Base-by-base conservation (phyloP, 2,329 filamentous ascomycete species). In the Trichoderma sp. region DNA sequence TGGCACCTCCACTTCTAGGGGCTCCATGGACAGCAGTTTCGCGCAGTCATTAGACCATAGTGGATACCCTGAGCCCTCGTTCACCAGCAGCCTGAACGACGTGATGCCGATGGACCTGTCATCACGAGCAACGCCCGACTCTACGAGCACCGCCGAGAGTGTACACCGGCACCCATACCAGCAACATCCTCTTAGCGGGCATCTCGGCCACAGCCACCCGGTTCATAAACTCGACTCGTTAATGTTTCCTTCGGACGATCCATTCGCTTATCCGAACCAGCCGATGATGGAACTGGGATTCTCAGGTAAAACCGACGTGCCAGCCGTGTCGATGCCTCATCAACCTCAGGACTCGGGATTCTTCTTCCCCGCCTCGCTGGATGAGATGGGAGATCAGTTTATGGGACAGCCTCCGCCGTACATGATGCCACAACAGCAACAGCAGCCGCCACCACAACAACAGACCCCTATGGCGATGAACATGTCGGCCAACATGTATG, bases 241-340 rank as follows among this genome's bases (percentile, higher is more conserved):
- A 82, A 94, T 95, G 91, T 95, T 95, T 77, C 91, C 92, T 1
- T 91, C 92, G 0, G 87, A 88, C 39, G 92, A 95, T 76, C 92
- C 93, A 0, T 92, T 95, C 74, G 91, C 91, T 0, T 96, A 95
- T 76, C 92, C 92, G 0, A 93, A 91, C 76, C 92, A 93, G 74
- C 90, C 92, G 0, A 88, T 92, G 83, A 90, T 91, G 83, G 85
- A 88, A 75, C 83, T 88, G 53, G 85, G 85, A 11, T 83, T 80
- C 75, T 80, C 81, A 30, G 75, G 77, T 32, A 80, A 80, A 73
- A 76, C 79, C n/a, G 78, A 78, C 69, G 74, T 80, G 74, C 75
- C 80, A 73, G 71, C 73, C 36, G 74, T 79, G 73, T 76, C 76
- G 65, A 78, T 82, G 77, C 76, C 77, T 64, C 79, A 80, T 8